These are phyloP conservation scores for Mycena galopus DNA, from an alignment of 768 basidiomycete genomes.

Conservation along the genomic window DNA sequence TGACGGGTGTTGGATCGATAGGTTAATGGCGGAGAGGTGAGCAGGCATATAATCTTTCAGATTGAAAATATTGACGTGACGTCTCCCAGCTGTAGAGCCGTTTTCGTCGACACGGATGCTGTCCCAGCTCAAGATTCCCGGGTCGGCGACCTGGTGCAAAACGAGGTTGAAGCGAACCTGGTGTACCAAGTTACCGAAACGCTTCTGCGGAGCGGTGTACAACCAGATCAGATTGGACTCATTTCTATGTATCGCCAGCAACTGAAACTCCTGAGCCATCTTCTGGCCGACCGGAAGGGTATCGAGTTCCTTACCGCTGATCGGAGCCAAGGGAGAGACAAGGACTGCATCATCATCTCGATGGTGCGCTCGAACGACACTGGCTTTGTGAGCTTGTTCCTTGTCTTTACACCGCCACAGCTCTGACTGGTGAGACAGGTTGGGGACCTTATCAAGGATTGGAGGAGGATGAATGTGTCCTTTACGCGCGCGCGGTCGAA, in stretches of 20 bases:
- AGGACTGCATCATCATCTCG: constrained; percentile 94
- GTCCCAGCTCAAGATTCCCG: constrained; percentile 85
- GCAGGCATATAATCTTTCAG: constrained; percentile 31
- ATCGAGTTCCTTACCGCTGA: constrained; percentile 94
- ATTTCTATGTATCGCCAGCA: constrained; percentile 97
- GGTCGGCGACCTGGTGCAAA: constrained; percentile 92
- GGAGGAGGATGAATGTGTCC: constrained; percentile 96
- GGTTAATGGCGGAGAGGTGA: constrained; percentile 74
- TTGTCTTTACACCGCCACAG: background rate
- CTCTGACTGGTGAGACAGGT: constrained; percentile 63
- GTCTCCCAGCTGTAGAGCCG: constrained; percentile 76
- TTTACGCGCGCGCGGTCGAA: constrained; percentile 95
- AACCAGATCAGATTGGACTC: constrained; percentile 81
- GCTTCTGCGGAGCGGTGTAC: constrained; percentile 74
- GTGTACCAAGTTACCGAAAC: constrained; percentile 78
- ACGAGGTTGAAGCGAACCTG: constrained; percentile 81
- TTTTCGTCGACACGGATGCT: constrained; percentile 94
- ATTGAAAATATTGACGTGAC: background rate
- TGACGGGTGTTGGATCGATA: constrained; percentile 77
- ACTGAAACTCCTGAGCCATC: constrained; percentile 85
- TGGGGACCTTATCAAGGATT: constrained; percentile 94
- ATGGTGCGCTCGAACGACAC: constrained; percentile 90
- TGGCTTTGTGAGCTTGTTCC: constrained; percentile 69
- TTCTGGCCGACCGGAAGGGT: constrained; percentile 65
- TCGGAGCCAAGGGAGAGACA: constrained; percentile 94